Base-by-base conservation (phyloP, 176 grass and related monocot species). In the Pontederia crassipes region DNA sequence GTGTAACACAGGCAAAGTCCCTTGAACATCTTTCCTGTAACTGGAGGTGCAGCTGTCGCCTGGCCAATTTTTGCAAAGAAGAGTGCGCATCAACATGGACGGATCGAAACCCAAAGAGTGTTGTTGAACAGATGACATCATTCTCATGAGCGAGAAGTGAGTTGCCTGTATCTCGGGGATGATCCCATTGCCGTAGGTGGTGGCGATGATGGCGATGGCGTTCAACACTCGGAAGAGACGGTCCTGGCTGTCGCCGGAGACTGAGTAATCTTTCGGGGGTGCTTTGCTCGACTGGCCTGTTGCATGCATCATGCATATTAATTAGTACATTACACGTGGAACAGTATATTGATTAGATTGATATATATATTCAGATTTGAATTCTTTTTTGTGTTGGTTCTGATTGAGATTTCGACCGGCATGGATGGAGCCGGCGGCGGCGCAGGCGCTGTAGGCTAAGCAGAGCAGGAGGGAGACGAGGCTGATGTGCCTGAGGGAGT, bases 11-110 rank as follows among this genome's bases (percentile, higher is more conserved):
- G 81, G 59, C 74, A 79, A 45, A 98, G 67, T 0, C 93, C 93
- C 68, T 85, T 88, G 79, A 98, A 98, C 93, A 98, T 92, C 81
- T 98, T 89, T 3, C 93, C 84, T 17, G 78, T 98, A 59, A 98
- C 84, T 0, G 93, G 87, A 54, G 81, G 75, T 2, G 87, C 87
- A 47, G 86, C 81, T 8, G 93, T 98, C 11, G 93, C 93, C 83
- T 95, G 76, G 59, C 12, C 29, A 35, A 35, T 35, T 35, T 35
- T 35, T 35, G 2, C 4, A 4, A 4, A 45, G 18, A 1, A 53
- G 28, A 28, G 13, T 28, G 10, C 5, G 9, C 9, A 20, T 48
- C 0, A 17, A 35, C 35, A 54, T 61, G 51, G 24, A 18, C 0
- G 28, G n/a, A n/a, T n/a, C n/a, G n/a, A n/a, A n/a, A n/a, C n/a